Percentiles rank a stretch among this genome's conserved stretches.
Evolutionary conservation across 2,329 filamentous ascomycete species (phyloP).

Genomic region (Botryotinia narcissicola): DNA sequence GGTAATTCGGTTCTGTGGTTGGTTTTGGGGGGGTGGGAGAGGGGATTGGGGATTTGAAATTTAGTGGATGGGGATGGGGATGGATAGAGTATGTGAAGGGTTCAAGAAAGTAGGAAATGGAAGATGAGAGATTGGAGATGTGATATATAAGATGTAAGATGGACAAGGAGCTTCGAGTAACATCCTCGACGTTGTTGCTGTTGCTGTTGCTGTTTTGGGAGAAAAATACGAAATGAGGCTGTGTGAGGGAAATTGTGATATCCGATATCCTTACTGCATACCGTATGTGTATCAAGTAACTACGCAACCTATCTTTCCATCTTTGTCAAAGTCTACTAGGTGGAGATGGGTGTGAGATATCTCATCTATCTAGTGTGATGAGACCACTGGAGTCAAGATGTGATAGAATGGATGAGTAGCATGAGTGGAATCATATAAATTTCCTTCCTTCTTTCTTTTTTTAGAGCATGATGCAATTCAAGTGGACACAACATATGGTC

Average conservation of each 20-base stretch:
- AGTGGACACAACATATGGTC: not conserved
- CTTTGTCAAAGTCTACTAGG: too few species aligned
- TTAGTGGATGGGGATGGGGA: too few species aligned
- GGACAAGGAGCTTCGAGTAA: too few species aligned
- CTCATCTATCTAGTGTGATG: not conserved
- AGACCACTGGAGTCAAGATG: not conserved
- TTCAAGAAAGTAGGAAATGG: too few species aligned
- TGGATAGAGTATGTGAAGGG: not conserved
- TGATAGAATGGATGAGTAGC: not conserved
- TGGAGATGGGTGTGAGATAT: not conserved
- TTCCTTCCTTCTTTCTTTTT: not conserved
- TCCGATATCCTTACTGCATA: not conserved
- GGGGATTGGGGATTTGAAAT: too few species aligned
- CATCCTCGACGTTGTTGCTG: too few species aligned
- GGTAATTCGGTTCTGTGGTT: too few species aligned
- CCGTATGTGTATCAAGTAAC: not conserved
- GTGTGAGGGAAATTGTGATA: not conserved
- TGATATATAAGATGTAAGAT: not conserved
- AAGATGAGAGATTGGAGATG: not conserved
- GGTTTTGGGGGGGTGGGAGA: too few species aligned
- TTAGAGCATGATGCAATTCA: not conserved
- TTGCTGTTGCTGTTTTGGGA: too few species aligned
- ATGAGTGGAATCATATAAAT: not conserved
- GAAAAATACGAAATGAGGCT: not conserved
- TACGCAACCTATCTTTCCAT: not conserved